Base-by-base conservation (phyloP, 257 asterid species). In the Ocimum tenuiflorum region DNA sequence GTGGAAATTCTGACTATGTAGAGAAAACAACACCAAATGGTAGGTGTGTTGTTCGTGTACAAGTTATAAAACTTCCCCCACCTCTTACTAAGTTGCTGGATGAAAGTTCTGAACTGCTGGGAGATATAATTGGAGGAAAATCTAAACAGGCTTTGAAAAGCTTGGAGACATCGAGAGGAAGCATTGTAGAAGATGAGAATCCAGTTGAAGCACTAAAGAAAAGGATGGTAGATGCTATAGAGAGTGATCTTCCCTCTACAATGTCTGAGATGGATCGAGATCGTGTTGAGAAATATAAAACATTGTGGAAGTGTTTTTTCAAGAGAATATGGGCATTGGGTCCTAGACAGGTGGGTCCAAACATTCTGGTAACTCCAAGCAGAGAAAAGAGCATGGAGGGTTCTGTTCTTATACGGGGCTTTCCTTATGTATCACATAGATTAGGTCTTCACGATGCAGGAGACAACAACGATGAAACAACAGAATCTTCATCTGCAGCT, bases 321-420 rank as follows among this genome's bases (percentile, higher is more conserved):
- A 83, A 68, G 70, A 85, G 96, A 78, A 87, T 91, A 49, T 91
- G 98, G 98, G 95, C 98, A 11, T 78, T 91, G 65, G 98, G 98
- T 20, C 98, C 96, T 52, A 72, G 85, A 49, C 96, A 89, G 71
- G 84, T 87, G 47, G 98, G 98, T 75, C 96, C 96, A 6, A 91
- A 91, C 73, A 74, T 91, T 77, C 88, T 91, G 69, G 78, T 91
- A 52, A 77, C 83, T 62, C 95, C 96, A 24, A 84, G 77, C 24
- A 69, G 67, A 48, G 85, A 69, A 56, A 82, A 69, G 52, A 59
- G 48, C 58, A 63, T 62, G 2, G 81, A 78, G 38, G 76, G 77
- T 56, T 79, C 98, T 61, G 86, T 84, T 72, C 86, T 85, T 60
- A 20, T 89, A 43, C 77, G 55, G 73, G 98, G 98, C 65, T 70